Evolutionary conservation across 176 grass and related monocot species (phyloP).

Genomic region (Sorghum bicolor): Sorghum_bicolor_NCBIv3 NC_012872.2:67276001-67276500

Average conservation of each 20-base stretch:
- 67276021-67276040: not conserved
- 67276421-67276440: slow-evolving; percentile 30
- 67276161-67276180: not conserved
- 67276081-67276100: not conserved
- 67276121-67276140: slow-evolving; percentile 24
- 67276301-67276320: too few relatives aligned
- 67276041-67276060: slow-evolving; percentile 29
- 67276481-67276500: not conserved
- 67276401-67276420: not conserved
- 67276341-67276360: not conserved
- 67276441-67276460: slow-evolving; percentile 11
- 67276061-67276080: slow-evolving; percentile 17
- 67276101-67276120: not conserved
- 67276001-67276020: not conserved
- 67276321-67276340: not conserved
- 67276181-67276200: slow-evolving; percentile 3
- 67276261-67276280: not conserved
- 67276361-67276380: not conserved
- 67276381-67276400: not conserved
- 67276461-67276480: not conserved
- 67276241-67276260: not conserved
- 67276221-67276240: not conserved
- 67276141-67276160: not conserved
- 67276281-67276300: not conserved
- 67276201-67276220: not conserved